These are phyloP conservation scores for Nakazawaea wickerhamii DNA, from an alignment of 805 yeast species.

Conservation along the genomic window DNA sequence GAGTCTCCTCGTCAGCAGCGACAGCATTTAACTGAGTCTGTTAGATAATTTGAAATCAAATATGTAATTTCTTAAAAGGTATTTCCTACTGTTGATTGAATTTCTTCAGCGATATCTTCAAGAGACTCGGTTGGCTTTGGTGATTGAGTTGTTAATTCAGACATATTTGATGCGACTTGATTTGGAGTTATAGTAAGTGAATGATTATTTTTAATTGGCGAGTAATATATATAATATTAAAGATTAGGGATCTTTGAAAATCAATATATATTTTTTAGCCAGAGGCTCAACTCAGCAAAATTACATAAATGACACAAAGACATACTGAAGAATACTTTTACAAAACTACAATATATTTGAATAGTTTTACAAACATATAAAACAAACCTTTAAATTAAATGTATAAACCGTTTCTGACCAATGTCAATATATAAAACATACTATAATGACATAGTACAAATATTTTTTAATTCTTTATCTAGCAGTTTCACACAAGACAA, in stretches of 20 bases:
- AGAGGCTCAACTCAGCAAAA: too few species aligned
- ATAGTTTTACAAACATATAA: not conserved
- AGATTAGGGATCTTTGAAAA: too few species aligned
- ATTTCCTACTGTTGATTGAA: not conserved
- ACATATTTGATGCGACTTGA: not conserved
- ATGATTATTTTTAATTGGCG: too few species aligned
- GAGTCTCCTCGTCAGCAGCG: not conserved
- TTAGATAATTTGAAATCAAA: not conserved
- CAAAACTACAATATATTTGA: not conserved
- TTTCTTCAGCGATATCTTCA: not conserved
- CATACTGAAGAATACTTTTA: not conserved
- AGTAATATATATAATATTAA: too few species aligned
- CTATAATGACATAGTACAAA: not conserved
- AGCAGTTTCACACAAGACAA: not conserved
- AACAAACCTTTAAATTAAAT: constrained; percentile 8
- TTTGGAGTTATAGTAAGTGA: too few species aligned
- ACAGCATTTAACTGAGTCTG: not conserved
- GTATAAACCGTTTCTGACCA: constrained; percentile 2
- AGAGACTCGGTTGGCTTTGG: not conserved
- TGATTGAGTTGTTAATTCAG: not conserved
- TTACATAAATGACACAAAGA: not conserved
- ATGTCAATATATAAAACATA: not conserved
- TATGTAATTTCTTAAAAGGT: not conserved
- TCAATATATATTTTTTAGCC: too few species aligned
- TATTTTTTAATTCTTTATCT: not conserved